Base-by-base conservation (phyloP, 495 filamentous ascomycete genomes). In the Penicillium psychrofluorescens region DNA sequence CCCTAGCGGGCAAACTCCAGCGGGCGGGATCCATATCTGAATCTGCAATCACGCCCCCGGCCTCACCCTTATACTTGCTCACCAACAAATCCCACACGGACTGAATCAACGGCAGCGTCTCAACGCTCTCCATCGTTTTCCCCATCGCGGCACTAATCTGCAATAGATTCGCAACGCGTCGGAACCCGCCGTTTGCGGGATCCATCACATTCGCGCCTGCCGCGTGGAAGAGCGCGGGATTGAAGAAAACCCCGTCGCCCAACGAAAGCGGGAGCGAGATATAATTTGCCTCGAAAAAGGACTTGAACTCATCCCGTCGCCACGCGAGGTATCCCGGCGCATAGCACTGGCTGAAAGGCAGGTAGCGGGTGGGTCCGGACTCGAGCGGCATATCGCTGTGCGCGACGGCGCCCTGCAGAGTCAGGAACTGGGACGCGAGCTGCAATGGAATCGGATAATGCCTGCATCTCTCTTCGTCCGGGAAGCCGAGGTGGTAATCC, bases 401-500 rank as follows among this genome's bases (percentile, higher is more conserved):
- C 31, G 76, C 76, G 10, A 81, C 69, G 0, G 74, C 77, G 7
- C 77, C 76, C 54, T 79, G 75, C 45, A 81, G 59, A 10, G 75
- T 79, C 12, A 81, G 63, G 30, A 70, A 66, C 53, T 71, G 71
- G 14, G 59, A 67, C 0, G 72, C 62, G 0, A 60, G 35, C 29
- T 81, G 77, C 46, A 64, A 62, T 1, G 57, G 53, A 6, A 53
- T 56, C 8, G 76, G 77, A 51, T 61, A 76, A 11, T 45, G 50
- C 7, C 43, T 36, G 49, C 59, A 54, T 51, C 51, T 38, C 37
- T 62, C 46, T 41, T 55, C 37, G 31, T 63, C 69, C 51, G 75
- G 67, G 60, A 80, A 77, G 0, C 76, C 75, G 12, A 80, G 67
- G 49, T 80, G 77, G 55, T 78, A 79, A 51, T 80, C 77, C 28